Evolutionary conservation across 306 rosid genomes (phyloP), one percentile per base, ranked within the genome.

Genomic region (Dryas drummondii): DNA sequence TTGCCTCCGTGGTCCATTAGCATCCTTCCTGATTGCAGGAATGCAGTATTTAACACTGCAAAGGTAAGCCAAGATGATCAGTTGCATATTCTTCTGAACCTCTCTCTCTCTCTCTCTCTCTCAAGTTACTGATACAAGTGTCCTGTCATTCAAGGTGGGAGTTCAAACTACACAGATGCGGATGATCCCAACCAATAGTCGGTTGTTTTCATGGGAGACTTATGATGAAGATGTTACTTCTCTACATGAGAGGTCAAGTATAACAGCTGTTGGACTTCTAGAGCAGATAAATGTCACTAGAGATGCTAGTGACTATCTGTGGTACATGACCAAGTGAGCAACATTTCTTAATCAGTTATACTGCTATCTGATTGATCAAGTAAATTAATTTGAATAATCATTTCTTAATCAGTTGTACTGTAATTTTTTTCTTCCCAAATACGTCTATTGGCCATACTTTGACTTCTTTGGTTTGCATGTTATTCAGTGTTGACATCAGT

Each of bases 1-100:
- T 83, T 94, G 80, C 97, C 99, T 82, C 84, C 97, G 85, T 94
- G 99, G 99, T 94, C 99, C 64, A 82, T 90, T 74, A 94, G 99
- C 87, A 94, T 94, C 76, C 97, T 94, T 71, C 99, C 99, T 17
- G 97, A 94, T 82, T 94, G 99, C 80, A 85, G 79, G 77, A 82
- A 85, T 40, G 93, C 64, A 74, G 90, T 87, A 19, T 94, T 82
- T 26, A 94, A 94, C 91, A 94, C 97, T 32, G 99, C 99, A 81
- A 78, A 78, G 82, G 99, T 94, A 85, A 80, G 87, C 73, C 53
- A 64, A 52, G 26, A 58, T 40, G 45, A 37, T 42, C 65, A 70
- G 45, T 41, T 71, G 64, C 50, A 63, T 72, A 60, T 14, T 84
- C 19, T 68, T 78, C n/a, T 46, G 22, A 4, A 14, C 37, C 9